Conservation (phyloP, 2,329 filamentous ascomycete species). For the Ceratocystis eucalypticola region DNA sequence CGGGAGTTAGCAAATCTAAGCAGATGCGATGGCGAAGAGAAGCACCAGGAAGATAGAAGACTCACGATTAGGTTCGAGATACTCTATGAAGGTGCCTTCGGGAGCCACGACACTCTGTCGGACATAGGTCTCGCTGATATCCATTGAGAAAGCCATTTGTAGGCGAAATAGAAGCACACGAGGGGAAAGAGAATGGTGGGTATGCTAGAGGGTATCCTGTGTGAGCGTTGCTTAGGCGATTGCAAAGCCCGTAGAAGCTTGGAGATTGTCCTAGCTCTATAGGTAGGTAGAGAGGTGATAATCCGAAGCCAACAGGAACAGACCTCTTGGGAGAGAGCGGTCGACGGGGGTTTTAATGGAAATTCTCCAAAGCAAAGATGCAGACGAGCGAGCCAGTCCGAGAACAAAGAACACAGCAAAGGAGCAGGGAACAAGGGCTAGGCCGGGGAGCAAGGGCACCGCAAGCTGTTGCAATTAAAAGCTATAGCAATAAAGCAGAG, state of each 20-base stretch:
- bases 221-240: neutral
- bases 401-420: no score
- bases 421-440: neutral
- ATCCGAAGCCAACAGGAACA: neutral
- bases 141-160: neutral
- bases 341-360: conserved; percentile 1
- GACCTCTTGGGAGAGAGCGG: neutral
- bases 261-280: conserved; percentile 2
- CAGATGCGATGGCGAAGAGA: neutral
- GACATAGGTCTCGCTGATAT: neutral
- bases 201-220: neutral
- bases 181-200: neutral
- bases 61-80: conserved; percentile 29
- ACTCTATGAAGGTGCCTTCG: conserved; percentile 26
- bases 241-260: neutral
- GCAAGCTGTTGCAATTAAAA: neutral
- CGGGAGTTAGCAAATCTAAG: conserved; percentile 1
- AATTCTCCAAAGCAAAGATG: neutral
- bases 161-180: no score
- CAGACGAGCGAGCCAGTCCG: no score
- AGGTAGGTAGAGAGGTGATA: neutral
- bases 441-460: neutral
- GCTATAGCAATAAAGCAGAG: neutral
- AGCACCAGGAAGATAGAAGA: neutral
- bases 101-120: neutral